A percentile compares a stretch with the other conserved stretches of the same genome.
phyloP scores from a whole-genome alignment of 164 flowering plant species.

The Aristolochia californica region DNA sequence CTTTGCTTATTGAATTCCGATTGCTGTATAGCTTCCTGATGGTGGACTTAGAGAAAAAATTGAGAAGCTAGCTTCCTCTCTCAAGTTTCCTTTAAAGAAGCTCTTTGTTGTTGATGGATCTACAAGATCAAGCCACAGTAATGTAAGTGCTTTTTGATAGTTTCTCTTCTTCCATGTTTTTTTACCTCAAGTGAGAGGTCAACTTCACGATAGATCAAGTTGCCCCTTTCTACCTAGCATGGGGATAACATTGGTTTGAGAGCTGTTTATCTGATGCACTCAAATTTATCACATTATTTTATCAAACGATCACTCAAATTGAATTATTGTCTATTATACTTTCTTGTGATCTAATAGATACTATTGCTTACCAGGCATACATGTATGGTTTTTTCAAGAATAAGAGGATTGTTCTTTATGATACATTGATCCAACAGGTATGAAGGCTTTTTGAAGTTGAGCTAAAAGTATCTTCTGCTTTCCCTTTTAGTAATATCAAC shows the following conservation, averaged over 20 bases:
- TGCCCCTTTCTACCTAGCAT: too few species aligned
- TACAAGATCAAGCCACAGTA: conserved; percentile 99
- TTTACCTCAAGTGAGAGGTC: not conserved
- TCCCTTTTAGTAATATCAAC: too few species aligned
- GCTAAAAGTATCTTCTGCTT: too few species aligned
- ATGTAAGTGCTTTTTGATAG: conserved; percentile 46
- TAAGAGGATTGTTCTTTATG: conserved; percentile 95
- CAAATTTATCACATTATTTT: not conserved
- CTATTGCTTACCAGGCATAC: conserved; percentile 61
- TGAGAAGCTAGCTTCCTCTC: conserved; percentile 81
- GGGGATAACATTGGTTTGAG: too few species aligned
- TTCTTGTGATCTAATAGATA: conserved; percentile 8
- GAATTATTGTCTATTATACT: not conserved
- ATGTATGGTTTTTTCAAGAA: conserved; percentile 99
- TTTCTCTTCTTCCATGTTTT: not conserved
- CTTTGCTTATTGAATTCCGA: not conserved
- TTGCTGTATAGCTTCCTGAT: conserved; percentile 56
- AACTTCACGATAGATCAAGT: too few species aligned
- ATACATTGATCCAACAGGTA: conserved; percentile 97
- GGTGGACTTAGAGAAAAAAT: conserved; percentile 74
- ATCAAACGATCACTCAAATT: not conserved
- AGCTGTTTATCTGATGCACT: too few species aligned
- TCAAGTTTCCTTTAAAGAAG: conserved; percentile 90
- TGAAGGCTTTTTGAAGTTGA: conserved; percentile 1
- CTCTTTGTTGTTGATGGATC: conserved; percentile 98